Evolutionary conservation across 176 grass and related monocot genomes (phyloP).

Genomic region (Juncus effusus): DNA sequence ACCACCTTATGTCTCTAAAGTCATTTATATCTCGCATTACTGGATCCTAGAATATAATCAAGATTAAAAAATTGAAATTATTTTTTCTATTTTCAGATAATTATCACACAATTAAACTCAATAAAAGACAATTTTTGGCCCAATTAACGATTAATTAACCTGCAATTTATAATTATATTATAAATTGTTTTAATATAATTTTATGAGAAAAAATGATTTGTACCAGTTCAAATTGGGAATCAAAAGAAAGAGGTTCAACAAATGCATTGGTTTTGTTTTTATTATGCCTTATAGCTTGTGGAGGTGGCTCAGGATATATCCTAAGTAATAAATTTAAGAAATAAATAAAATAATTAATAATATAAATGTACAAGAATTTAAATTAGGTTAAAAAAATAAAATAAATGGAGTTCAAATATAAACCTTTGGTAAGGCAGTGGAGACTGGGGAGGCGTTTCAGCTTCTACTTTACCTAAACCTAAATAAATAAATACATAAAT

Average conservation of each 20-base stretch:
- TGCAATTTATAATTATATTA: too few relatives aligned
- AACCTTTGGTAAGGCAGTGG: slow-evolving; percentile 25
- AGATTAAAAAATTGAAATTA: too few relatives aligned
- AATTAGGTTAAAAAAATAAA: neutral
- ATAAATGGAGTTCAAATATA: neutral
- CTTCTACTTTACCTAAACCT: slow-evolving; percentile 28
- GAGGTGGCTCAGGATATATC: slow-evolving; percentile 24
- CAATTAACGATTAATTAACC: too few relatives aligned
- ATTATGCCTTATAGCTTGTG: slow-evolving; percentile 5
- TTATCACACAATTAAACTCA: too few relatives aligned
- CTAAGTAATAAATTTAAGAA: slow-evolving; percentile 5
- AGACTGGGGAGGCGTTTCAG: slow-evolving; percentile 20
- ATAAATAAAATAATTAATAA: slow-evolving; percentile 4
- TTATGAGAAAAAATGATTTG: neutral
- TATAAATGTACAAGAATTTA: neutral
- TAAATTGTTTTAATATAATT: too few relatives aligned
- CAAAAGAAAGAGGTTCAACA: slow-evolving; percentile 21
- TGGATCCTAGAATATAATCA: slow-evolving; percentile 14
- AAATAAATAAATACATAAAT: neutral
- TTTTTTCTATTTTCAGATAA: too few relatives aligned
- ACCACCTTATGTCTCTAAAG: neutral
- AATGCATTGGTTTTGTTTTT: neutral
- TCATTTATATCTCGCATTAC: slow-evolving; percentile 1
- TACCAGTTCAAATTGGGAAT: slow-evolving; percentile 14
- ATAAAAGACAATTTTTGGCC: too few relatives aligned